These are phyloP conservation scores for Eragrostis tef DNA, from an alignment of 202 grass and related monocot species.

Conservation along the genomic window DNA sequence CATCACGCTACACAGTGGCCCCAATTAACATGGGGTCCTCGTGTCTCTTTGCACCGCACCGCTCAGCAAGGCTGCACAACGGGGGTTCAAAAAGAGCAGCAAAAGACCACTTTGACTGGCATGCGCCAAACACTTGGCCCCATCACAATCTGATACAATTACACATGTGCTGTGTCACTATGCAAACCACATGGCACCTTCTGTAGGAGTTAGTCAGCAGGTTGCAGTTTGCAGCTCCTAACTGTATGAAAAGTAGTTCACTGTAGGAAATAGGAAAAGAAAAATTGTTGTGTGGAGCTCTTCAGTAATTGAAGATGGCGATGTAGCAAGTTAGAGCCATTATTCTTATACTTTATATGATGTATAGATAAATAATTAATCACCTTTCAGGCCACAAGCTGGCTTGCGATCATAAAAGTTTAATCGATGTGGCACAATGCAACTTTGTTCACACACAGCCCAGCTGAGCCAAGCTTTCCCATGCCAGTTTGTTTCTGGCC, in stretches of 20 bases:
- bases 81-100: too few relatives aligned
- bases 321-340: slow-evolving; percentile 18
- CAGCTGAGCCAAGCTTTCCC: neutral
- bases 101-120: too few relatives aligned
- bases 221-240: slow-evolving; percentile 38
- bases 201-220: neutral
- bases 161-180: slow-evolving; percentile 26
- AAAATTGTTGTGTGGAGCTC: neutral
- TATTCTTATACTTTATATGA: neutral
- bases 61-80: too few relatives aligned
- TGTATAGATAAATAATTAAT: neutral
- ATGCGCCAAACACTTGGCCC: neutral
- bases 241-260: neutral
- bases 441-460: neutral
- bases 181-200: neutral
- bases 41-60: neutral
- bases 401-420: slow-evolving; percentile 6
- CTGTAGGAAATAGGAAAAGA: slow-evolving; percentile 16
- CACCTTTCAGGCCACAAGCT: neutral
- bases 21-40: neutral
- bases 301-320: neutral
- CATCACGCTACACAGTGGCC: neutral
- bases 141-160: neutral
- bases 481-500: neutral
- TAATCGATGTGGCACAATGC: neutral